Evolutionary conservation across 2,329 filamentous ascomycete species (phyloP).

Genomic region (Clonostachys sp.): DNA sequence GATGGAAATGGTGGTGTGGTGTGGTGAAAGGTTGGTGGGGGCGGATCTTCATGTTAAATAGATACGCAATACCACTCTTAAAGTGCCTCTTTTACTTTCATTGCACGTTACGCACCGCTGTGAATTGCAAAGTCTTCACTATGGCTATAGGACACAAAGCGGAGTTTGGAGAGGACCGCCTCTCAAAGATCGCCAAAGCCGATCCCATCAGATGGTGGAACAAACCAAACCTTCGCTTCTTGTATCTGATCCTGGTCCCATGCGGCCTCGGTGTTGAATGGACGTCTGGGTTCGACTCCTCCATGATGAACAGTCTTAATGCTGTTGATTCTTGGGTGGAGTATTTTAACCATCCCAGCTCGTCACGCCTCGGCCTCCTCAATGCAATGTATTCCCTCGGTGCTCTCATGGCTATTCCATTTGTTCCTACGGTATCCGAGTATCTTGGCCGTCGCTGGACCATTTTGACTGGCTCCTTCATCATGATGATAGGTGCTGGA

Average conservation of each 20-base stretch:
- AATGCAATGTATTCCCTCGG: slow-evolving; percentile 37
- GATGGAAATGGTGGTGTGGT: no score
- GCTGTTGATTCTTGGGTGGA: slow-evolving; percentile 27
- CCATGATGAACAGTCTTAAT: slow-evolving; percentile 37
- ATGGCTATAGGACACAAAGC: slow-evolving; percentile 27
- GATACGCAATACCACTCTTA: no score
- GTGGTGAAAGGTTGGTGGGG: no score
- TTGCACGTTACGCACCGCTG: no score
- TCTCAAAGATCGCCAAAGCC: slow-evolving; percentile 24
- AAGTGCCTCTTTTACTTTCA: no score
- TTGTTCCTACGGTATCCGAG: slow-evolving; percentile 29
- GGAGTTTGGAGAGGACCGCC: slow-evolving; percentile 21
- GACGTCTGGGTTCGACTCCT: slow-evolving; percentile 36
- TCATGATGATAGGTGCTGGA: slow-evolving; percentile 7
- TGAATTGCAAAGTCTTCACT: not conserved
- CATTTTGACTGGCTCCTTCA: slow-evolving; percentile 22
- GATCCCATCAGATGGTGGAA: slow-evolving; percentile 30
- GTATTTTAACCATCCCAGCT: slow-evolving; percentile 34
- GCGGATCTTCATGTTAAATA: no score
- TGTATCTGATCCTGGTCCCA: slow-evolving; percentile 33
- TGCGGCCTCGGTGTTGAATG: slow-evolving; percentile 33
- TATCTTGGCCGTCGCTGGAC: slow-evolving; percentile 28
- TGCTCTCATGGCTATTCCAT: slow-evolving; percentile 32
- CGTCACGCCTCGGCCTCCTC: slow-evolving; percentile 30
- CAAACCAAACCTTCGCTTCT: slow-evolving; percentile 28